Base-by-base conservation (phyloP, 768 basidiomycete genomes). In the Ramaria rubella region DNA sequence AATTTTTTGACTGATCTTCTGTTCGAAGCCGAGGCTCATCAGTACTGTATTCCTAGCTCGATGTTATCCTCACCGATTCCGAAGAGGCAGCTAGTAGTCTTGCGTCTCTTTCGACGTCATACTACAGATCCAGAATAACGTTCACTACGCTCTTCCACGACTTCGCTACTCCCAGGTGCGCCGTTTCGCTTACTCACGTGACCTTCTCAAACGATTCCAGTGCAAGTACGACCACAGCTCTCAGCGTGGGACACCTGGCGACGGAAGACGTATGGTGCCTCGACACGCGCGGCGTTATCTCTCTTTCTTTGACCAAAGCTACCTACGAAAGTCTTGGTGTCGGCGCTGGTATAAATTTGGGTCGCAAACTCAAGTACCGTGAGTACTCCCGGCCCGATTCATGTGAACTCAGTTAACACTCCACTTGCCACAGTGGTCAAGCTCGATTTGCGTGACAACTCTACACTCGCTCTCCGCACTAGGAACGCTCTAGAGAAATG, bases 261-360 rank as follows among this genome's bases (percentile, higher is more conserved):
- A 61, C 64, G 5, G 78, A 82, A 29, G 85, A 87, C 58, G 75
- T 74, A 2, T 90, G 88, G 87, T 86, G 83, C 62, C 72, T 87
- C 55, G 86, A 88, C 62, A 72, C 76, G 2, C 77, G 83, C 17
- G 82, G 83, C 3, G 61, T 81, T 43, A 67, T 89, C 58, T 82
- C 82, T 0, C 65, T 87, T 19, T 79, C 72, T 24, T 73, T 83
- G 5, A 73, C 73, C 42, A 82, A 81, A 65, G 70, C 72, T 17
- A 79, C 80, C 0, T 87, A 87, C 64, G 77, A 86, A 60, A 68
- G 68, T 6, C 73, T 87, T 7, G 85, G 87, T 1, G 62, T 80
- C 0, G 87, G 88, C 4, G 68, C 69, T 36, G 30, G 29, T 12
- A 33, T 17, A 31, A n/a, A 36, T 36, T 24, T 15, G 21, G 21